phyloP scores from a whole-genome alignment of 345 rosid species.

The Arabis alpina region DNA sequence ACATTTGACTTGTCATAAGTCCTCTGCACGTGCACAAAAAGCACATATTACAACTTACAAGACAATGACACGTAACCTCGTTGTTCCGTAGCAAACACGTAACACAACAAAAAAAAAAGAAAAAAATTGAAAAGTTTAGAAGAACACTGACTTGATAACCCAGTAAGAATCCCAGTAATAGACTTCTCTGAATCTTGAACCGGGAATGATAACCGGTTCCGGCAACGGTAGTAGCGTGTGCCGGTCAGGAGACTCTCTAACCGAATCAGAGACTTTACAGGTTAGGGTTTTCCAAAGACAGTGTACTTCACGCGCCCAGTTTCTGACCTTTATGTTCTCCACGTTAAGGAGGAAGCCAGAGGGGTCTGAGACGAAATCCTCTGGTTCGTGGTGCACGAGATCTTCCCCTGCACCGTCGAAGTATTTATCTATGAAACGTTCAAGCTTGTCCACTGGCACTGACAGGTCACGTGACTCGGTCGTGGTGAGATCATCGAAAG shows the following conservation, averaged over 20 bases:
- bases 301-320: constrained; percentile 89
- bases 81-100: constrained; percentile 31
- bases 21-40: constrained; percentile 60
- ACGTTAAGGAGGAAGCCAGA: constrained; percentile 71
- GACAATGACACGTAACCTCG: constrained; percentile 14
- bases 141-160: constrained; percentile 70
- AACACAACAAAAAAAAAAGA: not conserved
- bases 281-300: constrained; percentile 76
- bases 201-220: constrained; percentile 66
- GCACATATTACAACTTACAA: constrained; percentile 6
- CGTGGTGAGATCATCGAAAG: constrained; percentile 61
- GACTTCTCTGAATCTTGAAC: constrained; percentile 88
- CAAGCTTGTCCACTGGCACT: constrained; percentile 42
- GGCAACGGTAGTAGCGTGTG: constrained; percentile 89
- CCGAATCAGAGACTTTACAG: constrained; percentile 59
- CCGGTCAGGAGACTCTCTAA: constrained; percentile 52
- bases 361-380: constrained; percentile 69
- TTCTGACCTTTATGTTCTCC: constrained; percentile 61
- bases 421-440: constrained; percentile 37
- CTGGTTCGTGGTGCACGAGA: constrained; percentile 55
- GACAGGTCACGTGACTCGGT: constrained; percentile 41
- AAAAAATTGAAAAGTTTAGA: no score
- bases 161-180: constrained; percentile 97
- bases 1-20: constrained; percentile 84
- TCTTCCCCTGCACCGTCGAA: constrained; percentile 66